Evolutionary conservation across 306 rosid genomes (phyloP), one percentile per base, ranked within the genome.

Genomic region (Canavalia gladiata): DNA sequence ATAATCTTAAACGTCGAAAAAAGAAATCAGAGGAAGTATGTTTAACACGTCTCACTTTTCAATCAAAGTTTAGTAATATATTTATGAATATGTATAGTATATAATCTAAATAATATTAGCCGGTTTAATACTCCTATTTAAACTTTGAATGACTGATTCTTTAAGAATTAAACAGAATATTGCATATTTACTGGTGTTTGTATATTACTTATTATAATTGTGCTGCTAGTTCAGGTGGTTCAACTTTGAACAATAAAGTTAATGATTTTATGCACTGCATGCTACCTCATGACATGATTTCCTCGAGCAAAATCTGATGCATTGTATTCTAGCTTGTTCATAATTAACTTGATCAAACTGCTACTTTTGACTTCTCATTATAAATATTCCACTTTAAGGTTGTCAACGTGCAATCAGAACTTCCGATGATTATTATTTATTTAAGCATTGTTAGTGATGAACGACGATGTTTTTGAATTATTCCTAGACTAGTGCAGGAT

Each of bases 391-490:
- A 64, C 74, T 65, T 66, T 77, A 52, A 11, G 74, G 74, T 65
- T 77, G 74, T 43, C 74, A 65, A 77, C 18, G 49, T 77, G 74
- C 62, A 33, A 75, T 75, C n/a, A 47, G 71, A 76, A 33, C 50
- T 62, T 75, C 33, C 11, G 37, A 60, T n/a, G 34, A 47, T 46
- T 60, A 52, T 39, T 54, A 42, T 52, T 41, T 41, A 55, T 51
- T 66, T 42, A 55, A 78, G 34, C 63, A 41, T 78, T 78, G 57
- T 42, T 54, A 67, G 57, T 78, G 75, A 78, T 78, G 82, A 68
- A 78, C 58, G 75, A 70, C 54, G 75, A 70, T 67, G 68, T 7
- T 41, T 67, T 67, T 25, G 28, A 67, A 77, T 77, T 51, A 66
- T 77, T 77, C 34, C 18, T 39, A 52, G 66, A 52, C 74, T 65